Conservation (phyloP, 495 filamentous ascomycete genomes). For the Neurospora sp. region DNA sequence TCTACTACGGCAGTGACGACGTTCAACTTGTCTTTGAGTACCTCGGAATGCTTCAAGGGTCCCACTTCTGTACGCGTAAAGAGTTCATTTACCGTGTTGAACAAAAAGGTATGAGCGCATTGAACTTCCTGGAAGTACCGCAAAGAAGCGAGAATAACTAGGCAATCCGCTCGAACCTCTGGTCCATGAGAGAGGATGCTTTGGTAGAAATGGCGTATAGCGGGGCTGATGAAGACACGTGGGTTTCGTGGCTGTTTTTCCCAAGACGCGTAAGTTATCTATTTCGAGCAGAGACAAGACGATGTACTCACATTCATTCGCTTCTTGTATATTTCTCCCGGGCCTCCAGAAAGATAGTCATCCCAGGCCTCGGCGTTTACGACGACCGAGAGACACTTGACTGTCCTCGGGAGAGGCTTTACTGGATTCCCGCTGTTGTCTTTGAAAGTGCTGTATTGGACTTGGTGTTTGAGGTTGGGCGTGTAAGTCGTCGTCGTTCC, state of each 20-base stretch:
- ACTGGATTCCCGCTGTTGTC: neutral
- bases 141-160: neutral
- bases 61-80: neutral
- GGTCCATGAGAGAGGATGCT: neutral
- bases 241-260: neutral
- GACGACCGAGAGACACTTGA: neutral
- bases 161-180: neutral
- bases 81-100: neutral
- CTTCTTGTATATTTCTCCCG: neutral
- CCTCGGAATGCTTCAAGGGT: neutral
- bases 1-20: constrained; percentile 29
- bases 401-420: neutral
- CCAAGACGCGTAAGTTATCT: neutral
- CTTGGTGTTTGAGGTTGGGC: neutral
- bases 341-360: neutral
- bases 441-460: neutral
- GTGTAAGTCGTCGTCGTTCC: neutral
- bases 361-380: neutral
- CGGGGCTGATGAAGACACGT: neutral
- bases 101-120: neutral
- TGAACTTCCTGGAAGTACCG: neutral
- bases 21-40: constrained; percentile 6
- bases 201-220: neutral
- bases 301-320: neutral
- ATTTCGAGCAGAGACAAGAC: neutral